A percentile compares a stretch with the other conserved stretches of the same genome.
Evolutionary conservation across 1,139 yeast species (phyloP).

Genomic region (Saccharomyces hybrid): DNA sequence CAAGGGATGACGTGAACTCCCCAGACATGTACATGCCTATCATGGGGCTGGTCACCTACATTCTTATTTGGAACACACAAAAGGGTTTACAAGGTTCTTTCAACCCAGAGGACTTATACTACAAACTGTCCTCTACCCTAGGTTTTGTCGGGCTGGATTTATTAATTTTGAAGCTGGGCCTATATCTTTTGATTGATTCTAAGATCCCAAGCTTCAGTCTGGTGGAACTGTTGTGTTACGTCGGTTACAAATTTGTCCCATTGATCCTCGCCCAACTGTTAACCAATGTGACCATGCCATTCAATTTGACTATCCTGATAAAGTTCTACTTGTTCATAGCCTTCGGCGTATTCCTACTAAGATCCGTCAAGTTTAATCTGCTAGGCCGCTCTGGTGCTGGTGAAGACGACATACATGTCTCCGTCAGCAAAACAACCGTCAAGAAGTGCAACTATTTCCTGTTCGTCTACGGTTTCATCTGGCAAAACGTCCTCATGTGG

Average conservation of each 20-base stretch:
- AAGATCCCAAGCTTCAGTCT: constrained; percentile 38
- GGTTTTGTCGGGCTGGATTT: constrained; percentile 76
- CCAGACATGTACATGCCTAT: constrained; percentile 95
- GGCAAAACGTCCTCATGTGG: constrained; percentile 64
- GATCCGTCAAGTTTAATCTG: constrained; percentile 75
- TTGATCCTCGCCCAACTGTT: constrained; percentile 43
- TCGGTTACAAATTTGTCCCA: constrained; percentile 92
- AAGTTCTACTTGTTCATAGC: constrained; percentile 43
- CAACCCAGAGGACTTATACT: constrained; percentile 88
- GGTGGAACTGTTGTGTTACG: constrained; percentile 81
- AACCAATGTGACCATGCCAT: constrained; percentile 37
- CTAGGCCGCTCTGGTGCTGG: constrained; percentile 39
- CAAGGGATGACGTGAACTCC: constrained; percentile 66
- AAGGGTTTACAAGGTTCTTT: constrained; percentile 86
- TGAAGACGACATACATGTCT: constrained; percentile 45
- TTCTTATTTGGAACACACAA: constrained; percentile 73
- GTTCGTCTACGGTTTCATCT: constrained; percentile 74
- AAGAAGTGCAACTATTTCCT: constrained; percentile 80
- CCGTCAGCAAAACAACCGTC: constrained; percentile 58
- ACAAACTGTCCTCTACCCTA: constrained; percentile 80
- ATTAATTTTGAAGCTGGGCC: constrained; percentile 50
- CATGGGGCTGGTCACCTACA: constrained; percentile 87
- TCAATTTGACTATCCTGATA: constrained; percentile 34
- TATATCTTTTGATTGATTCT: constrained; percentile 43
- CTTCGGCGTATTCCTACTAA: constrained; percentile 65